Base-by-base conservation (phyloP, 768 basidiomycete species). In the Termitomyces sp. region DNA sequence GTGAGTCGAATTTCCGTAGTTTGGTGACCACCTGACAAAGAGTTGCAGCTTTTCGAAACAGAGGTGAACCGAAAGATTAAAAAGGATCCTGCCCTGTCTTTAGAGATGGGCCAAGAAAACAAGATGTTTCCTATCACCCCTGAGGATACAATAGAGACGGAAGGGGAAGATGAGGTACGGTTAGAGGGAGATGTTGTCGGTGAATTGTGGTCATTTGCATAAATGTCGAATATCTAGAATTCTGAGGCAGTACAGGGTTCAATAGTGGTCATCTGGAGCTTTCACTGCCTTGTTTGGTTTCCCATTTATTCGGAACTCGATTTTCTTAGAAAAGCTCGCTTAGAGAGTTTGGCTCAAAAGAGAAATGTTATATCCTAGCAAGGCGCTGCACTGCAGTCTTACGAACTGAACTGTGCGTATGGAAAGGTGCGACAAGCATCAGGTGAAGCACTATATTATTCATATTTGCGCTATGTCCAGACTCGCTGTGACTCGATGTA, bases 41-140 rank as follows among this genome's bases (percentile, higher is more conserved):
- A 41, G 47, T 33, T 20, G 22, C 67, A 97, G 94, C 78, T 98
- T 32, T 88, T 95, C 63, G 91, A 95, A 36, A 89, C 89, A 0
- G 95, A 97, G 66, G 75, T 79, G 32, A 85, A 83, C 60, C 77
- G 92, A 52, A 88, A 84, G 62, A 86, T 96, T 46, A 92, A 87
- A 68, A 86, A 85, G 65, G 90, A 94, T 47, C 95, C 80, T 7
- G 76, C 82, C n/a, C 65, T 84, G 45, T 78, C 73, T 38, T 73
- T 79, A 61, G 80, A 78, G 24, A 63, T 76, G 57, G 72, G 68
- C 52, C 62, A 70, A 45, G 22, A 33, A 9, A 33, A n/a, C 22
- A 33, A 49, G 33, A 26, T 57, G 44, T 61, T 61, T 33, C 48
- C 56, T 28, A 16, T 40, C 33, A 33, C 28, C 40, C 28, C 28